Conservation (phyloP, 2,329 filamentous ascomycete species). For the Diaporthe ilicicola region DNA sequence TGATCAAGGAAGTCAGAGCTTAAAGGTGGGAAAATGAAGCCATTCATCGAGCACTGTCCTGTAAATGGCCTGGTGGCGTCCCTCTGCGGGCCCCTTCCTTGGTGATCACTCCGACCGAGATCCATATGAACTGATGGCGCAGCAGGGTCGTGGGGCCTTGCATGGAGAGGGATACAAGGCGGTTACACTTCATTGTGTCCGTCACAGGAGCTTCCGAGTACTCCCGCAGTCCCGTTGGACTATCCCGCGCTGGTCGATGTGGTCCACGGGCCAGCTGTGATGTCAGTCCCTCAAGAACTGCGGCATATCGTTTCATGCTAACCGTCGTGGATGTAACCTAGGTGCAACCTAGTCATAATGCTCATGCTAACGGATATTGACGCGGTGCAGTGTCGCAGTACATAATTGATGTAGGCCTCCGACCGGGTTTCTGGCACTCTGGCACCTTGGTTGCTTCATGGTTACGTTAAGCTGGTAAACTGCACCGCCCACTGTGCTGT, state of each 20-base stretch:
- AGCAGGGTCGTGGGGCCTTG: conserved; percentile 26
- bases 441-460: not conserved
- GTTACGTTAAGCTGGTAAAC: not conserved
- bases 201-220: not conserved
- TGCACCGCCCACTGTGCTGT: not conserved
- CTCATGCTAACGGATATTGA: conserved; percentile 2
- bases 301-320: conserved; percentile 1
- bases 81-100: conserved; percentile 1
- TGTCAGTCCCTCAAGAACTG: conserved; percentile 17
- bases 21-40: conserved; percentile 30
- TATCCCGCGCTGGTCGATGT: not conserved
- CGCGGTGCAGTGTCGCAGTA: not conserved
- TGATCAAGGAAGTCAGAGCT: conserved; percentile 27
- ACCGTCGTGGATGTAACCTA: not conserved
- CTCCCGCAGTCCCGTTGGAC: conserved; percentile 4
- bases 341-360: not conserved
- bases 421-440: not conserved
- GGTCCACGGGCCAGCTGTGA: not conserved
- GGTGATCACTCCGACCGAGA: conserved; percentile 9
- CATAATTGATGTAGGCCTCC: not conserved
- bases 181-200: conserved; percentile 24
- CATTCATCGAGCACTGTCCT: not conserved
- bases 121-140: conserved; percentile 9
- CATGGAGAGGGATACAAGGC: not conserved
- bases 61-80: conserved; percentile 10